A percentile compares a stretch with the other conserved stretches of the same genome.
Evolutionary conservation across 345 rosid species (phyloP).

Genomic region (Trapa bicornis): DNA sequence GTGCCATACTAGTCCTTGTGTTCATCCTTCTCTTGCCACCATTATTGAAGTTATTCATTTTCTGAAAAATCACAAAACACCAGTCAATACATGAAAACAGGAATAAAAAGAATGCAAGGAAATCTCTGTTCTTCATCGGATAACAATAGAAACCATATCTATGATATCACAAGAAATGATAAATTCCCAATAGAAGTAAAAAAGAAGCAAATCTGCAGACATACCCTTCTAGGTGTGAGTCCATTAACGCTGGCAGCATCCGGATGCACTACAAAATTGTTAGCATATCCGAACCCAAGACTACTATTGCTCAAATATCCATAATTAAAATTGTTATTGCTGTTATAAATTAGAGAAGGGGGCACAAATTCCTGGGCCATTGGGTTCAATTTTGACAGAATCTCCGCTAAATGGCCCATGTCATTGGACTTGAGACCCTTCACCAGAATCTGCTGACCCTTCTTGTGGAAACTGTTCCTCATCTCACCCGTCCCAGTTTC

Average conservation of each 20-base stretch:
- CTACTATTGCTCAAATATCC: conserved; percentile 25
- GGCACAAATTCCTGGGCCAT: conserved; percentile 97
- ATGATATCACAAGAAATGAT: neutral
- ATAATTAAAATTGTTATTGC: conserved; percentile 3
- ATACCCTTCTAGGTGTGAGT: conserved; percentile 57
- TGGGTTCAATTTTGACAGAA: conserved; percentile 82
- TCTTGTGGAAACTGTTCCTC: conserved; percentile 17
- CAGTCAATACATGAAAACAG: conserved; percentile 4
- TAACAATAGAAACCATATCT: neutral
- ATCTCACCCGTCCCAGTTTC: conserved; percentile 14
- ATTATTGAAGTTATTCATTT: conserved; percentile 44
- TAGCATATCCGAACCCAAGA: conserved; percentile 41
- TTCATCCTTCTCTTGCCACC: conserved; percentile 73
- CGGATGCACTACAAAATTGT: conserved; percentile 41
- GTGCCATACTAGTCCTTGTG: conserved; percentile 71
- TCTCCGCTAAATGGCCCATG: conserved; percentile 62
- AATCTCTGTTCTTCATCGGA: neutral
- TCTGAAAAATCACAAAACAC: conserved; percentile 28
- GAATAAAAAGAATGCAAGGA: neutral
- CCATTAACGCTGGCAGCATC: conserved; percentile 37
- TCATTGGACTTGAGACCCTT: conserved; percentile 23
- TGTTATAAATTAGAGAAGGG: conserved; percentile 35
- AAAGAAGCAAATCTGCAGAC: neutral
- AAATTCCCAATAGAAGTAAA: neutral
- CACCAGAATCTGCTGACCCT: conserved; percentile 10